These are phyloP conservation scores for Vaccinium macrocarpon DNA, from an alignment of 148 eudicot genomes.

Conservation along the genomic window DNA sequence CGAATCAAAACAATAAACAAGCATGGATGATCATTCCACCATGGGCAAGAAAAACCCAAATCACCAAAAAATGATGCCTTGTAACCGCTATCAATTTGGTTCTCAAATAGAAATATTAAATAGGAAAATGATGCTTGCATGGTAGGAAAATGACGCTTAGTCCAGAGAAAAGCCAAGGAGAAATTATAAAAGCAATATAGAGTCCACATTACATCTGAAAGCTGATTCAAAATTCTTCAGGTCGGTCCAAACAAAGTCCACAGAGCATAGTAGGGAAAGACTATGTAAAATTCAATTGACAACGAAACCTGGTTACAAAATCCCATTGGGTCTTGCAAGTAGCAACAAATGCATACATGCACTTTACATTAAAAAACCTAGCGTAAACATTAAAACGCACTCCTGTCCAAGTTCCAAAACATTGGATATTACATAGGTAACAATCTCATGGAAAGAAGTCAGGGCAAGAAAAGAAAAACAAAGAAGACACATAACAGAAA, in stretches of 20 bases:
- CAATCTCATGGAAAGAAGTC: background rate
- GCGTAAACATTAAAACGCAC: background rate
- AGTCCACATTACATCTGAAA: conserved; percentile 1
- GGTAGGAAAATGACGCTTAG: background rate
- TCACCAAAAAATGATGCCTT: background rate
- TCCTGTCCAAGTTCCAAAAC: background rate
- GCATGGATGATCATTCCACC: no score
- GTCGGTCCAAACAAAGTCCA: background rate
- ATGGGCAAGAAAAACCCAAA: no score
- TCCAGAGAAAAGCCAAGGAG: background rate
- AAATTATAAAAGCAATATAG: background rate
- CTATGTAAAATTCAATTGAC: background rate
- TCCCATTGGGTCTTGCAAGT: background rate
- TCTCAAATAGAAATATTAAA: background rate
- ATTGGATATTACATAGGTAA: background rate
- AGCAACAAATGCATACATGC: conserved; percentile 3
- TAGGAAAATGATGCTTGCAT: background rate
- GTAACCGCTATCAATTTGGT: background rate
- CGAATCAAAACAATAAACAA: no score
- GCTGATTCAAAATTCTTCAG: background rate
- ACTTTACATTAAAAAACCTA: background rate
- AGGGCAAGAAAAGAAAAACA: background rate
- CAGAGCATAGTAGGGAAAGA: background rate
- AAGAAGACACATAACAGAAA: background rate
- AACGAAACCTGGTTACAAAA: background rate